Evolutionary conservation across 345 rosid species (phyloP).

Genomic region (Brassica carinata): DNA sequence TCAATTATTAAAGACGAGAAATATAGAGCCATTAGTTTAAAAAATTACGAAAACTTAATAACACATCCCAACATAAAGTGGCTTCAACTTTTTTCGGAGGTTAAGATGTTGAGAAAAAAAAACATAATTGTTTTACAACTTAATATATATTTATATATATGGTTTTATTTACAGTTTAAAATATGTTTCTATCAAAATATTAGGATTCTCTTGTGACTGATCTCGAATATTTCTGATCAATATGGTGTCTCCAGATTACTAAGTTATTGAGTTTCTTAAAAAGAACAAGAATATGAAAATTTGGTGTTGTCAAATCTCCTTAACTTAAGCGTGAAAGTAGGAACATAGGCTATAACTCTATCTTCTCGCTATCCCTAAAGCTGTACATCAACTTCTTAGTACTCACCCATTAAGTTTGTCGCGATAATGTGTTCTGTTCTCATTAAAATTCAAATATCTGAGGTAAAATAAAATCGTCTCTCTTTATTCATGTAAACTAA

Average conservation of each 20-base stretch:
- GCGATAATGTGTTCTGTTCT: constrained; percentile 16
- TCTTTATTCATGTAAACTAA: background rate
- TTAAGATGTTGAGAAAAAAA: too few species aligned
- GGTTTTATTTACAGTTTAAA: too few species aligned
- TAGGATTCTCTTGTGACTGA: background rate
- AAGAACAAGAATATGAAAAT: background rate
- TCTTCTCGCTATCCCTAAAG: constrained; percentile 28
- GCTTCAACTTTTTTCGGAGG: background rate
- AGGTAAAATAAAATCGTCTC: background rate
- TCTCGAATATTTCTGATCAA: background rate
- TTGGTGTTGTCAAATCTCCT: constrained; percentile 43
- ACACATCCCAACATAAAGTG: background rate
- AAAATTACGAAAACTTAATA: background rate
- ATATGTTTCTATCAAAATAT: background rate
- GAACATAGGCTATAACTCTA: constrained; percentile 27
- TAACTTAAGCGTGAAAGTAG: constrained; percentile 36
- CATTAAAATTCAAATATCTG: background rate
- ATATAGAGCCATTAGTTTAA: too few species aligned
- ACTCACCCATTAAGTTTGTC: constrained; percentile 29
- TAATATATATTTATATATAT: too few species aligned
- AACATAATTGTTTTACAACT: too few species aligned
- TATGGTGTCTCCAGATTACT: background rate
- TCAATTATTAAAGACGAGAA: too few species aligned
- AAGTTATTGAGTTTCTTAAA: background rate
- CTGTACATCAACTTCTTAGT: constrained; percentile 20